Percentiles rank a stretch among this genome's conserved stretches.
phyloP scores from a whole-genome alignment of 352 stramenopile species.

The Aphanomyces stellatus region DNA sequence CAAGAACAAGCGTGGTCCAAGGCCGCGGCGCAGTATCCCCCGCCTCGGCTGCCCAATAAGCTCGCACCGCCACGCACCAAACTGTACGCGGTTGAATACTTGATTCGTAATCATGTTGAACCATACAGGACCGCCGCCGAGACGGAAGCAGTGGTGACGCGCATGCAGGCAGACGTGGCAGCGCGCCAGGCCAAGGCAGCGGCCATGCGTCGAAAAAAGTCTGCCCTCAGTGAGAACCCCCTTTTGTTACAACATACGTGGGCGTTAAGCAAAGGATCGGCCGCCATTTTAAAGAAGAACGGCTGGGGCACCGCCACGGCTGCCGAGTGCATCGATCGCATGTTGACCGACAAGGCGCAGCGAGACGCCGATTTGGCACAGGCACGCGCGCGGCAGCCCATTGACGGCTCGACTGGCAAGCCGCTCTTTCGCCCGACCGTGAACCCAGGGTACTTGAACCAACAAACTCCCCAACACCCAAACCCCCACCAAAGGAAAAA shows the following conservation, averaged over 20 bases:
- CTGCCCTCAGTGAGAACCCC: background rate
- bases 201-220: background rate
- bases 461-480: background rate
- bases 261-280: background rate
- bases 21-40: background rate
- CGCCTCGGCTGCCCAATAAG: background rate
- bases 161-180: background rate
- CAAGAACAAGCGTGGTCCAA: conserved; percentile 1
- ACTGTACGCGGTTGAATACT: background rate
- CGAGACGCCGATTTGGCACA: background rate
- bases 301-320: background rate
- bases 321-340: background rate
- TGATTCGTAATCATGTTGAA: background rate
- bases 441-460: background rate
- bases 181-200: background rate
- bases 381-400: too few species aligned
- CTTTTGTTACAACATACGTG: too few species aligned
- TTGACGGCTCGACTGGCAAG: background rate
- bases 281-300: conserved; percentile 7
- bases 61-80: background rate
- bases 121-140: background rate
- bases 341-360: background rate
- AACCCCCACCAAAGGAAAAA: background rate
- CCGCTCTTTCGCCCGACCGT: background rate
- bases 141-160: background rate